Base-by-base conservation (phyloP, 2,329 filamentous ascomycete species). In the Atkinsonella texensis region DNA sequence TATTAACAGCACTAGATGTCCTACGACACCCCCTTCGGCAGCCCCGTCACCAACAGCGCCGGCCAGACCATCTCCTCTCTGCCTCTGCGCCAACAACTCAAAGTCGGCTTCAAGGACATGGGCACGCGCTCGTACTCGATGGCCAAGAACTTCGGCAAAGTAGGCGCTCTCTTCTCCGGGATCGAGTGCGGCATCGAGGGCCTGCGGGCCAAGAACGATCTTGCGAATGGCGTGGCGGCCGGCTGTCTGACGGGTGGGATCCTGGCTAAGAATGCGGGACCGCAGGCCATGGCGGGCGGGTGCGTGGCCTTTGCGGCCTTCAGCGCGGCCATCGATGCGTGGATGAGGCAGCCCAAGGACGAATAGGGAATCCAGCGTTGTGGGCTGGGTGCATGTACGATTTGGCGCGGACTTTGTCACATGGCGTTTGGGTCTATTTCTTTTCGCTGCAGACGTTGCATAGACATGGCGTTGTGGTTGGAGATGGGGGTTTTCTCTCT, bases 171-270 rank as follows among this genome's bases (percentile, higher is more conserved):
- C 18, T 98, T 94, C 73, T 80, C 83, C 15, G 91, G 91, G 41
- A 95, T 93, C 50, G 93, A 98, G 71, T 98, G 93, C 73, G 89
- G 87, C 57, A 89, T 98, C 63, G 93, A 98, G 69, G 90, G 90
- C 0, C 77, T 87, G 61, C 80, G 93, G 32, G 93, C 90, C 20
- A 96, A 95, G 74, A 96, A 97, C 70, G 93, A 97, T 67, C 69
- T 97, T 32, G 80, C 74, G 56, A 98, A 98, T 72, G 89, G 89
- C 51, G 83, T 93, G 5, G 80, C 84, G 4, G 89, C 90, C 0
- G 93, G 93, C 0, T 97, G 91, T 65, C 73, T 96, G 51, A 96
- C 93, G 10, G 93, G 93, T 15, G 93, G 88, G 17, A 86, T 93
- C 51, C 70, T 98, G 56, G 91, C 89, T 46, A 82, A 86, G 56